Evolutionary conservation across 176 grass and related monocot genomes (phyloP).

Genomic region (Paspalum notatum): DNA sequence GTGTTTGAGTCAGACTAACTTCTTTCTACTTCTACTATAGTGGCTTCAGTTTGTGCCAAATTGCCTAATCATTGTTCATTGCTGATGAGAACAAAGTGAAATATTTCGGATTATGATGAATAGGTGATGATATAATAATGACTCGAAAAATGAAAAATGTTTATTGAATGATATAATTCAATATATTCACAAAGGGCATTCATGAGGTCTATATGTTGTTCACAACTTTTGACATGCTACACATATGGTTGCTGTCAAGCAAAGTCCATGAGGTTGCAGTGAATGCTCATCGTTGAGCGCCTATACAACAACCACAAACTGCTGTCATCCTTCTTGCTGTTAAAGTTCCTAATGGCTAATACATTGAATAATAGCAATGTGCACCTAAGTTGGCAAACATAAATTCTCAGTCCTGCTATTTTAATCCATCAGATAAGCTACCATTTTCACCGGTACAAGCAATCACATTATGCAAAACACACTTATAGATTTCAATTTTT

Average conservation of each 20-base stretch:
- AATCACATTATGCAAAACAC: constrained; percentile 36
- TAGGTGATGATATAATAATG: constrained; percentile 3
- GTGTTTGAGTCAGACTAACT: constrained; percentile 11
- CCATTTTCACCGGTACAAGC: constrained; percentile 28
- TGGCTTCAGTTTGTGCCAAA: constrained; percentile 18
- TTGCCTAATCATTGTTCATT: constrained; percentile 13
- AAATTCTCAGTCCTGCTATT: constrained; percentile 23
- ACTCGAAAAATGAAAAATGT: constrained; percentile 26
- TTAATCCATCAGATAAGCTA: constrained; percentile 4
- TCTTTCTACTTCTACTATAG: constrained; percentile 35
- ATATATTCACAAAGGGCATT: constrained; percentile 22
- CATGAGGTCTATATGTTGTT: constrained; percentile 25
- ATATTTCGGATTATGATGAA: constrained; percentile 15
- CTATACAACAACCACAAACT: not conserved
- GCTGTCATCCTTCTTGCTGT: not conserved
- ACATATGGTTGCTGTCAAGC: constrained; percentile 2
- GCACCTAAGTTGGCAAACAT: not conserved
- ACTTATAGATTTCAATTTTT: constrained; percentile 51
- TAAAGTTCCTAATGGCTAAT: constrained; percentile 15
- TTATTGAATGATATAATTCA: not conserved
- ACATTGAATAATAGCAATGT: not conserved
- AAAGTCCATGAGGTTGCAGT: not conserved
- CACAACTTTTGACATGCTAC: constrained; percentile 6
- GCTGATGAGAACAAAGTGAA: constrained; percentile 27
- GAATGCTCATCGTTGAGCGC: not conserved